Base-by-base conservation (phyloP, 768 basidiomycete genomes). In the Podaxis carcinomalis region DNA sequence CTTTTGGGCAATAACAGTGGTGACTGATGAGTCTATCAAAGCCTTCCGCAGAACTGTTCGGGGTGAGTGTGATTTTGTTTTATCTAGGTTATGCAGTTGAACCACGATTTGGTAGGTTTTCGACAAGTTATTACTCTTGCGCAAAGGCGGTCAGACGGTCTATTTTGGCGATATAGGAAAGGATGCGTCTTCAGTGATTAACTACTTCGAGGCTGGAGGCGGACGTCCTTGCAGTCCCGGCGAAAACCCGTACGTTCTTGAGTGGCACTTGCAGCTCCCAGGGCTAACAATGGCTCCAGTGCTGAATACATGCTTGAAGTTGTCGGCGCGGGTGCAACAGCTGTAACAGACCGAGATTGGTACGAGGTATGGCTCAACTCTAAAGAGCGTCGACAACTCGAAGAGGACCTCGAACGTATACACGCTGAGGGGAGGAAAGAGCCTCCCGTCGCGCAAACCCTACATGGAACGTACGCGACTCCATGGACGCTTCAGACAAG, bases 1-100 rank as follows among this genome's bases (percentile, higher is more conserved):
- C 4, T 47, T 21, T 1, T 3, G 37, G 19, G 4, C 14, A 36
- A 23, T 35, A 4, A 21, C 37, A 21, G 44, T 51, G 1, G 27
- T 59, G 4, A 27, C 52, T 62, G 39, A 63, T 19, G 16, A n/a
- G 19, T 61, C 7, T 16, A 16, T 10, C 28, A 37, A 54, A 90
- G 77, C 93, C 93, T 39, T 93, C 92, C 25, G 90, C 90, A 1
- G 86, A 93, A 68, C 75, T 94, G 27, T 95, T 94, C 77, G 84
- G 90, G 66, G 77, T 77, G 47, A n/a, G 64, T 61, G 51, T 49
- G 42, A 9, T 7, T 0, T 23, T 7, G 6, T 23, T 2, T 10
- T 27, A 11, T 28, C 25, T 5, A 11, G 5, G 40, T 54, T 14
- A 4, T 27, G 5, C 16, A 25, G 28, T 39, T 21, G 61, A 27